phyloP scores from a whole-genome alignment of 768 basidiomycete genomes.

The Phylloporus arenicola region DNA sequence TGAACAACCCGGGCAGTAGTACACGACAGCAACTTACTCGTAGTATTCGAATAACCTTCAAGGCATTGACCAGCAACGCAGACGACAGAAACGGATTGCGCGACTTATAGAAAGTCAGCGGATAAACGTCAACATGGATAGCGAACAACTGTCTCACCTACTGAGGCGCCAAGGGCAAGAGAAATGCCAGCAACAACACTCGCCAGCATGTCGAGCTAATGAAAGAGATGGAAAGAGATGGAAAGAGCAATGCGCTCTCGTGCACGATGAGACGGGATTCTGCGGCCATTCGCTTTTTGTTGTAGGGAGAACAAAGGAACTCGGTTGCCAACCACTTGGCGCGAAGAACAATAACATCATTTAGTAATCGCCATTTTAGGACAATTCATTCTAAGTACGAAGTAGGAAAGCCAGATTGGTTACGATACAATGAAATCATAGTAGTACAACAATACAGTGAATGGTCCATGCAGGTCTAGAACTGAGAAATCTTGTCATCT shows the following conservation, averaged over 20 bases:
- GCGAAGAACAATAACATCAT: slow-evolving; percentile 22
- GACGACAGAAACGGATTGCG: slow-evolving; percentile 59
- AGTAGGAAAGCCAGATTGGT: neutral
- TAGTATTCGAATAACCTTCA: slow-evolving; percentile 69
- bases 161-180: slow-evolving; percentile 35
- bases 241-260: slow-evolving; percentile 22
- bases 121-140: neutral
- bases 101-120: slow-evolving; percentile 33
- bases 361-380: slow-evolving; percentile 2
- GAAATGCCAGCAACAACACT: slow-evolving; percentile 33
- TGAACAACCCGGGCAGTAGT: slow-evolving; percentile 9
- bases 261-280: slow-evolving; percentile 1
- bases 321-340: slow-evolving; percentile 14
- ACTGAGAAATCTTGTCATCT: slow-evolving; percentile 1
- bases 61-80: slow-evolving; percentile 90
- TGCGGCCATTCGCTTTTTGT: slow-evolving; percentile 27
- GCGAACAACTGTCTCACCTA: slow-evolving; percentile 28
- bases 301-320: slow-evolving; percentile 22
- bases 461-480: neutral
- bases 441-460: neutral
- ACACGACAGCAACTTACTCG: slow-evolving; percentile 41
- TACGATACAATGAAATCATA: neutral
- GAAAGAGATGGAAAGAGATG: slow-evolving; percentile 14
- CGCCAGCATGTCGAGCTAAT: slow-evolving; percentile 35
- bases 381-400: neutral